Percentiles rank a stretch among this genome's conserved stretches.
Conservation (phyloP, 345 rosid genomes). For the Brassica juncea region DNA sequence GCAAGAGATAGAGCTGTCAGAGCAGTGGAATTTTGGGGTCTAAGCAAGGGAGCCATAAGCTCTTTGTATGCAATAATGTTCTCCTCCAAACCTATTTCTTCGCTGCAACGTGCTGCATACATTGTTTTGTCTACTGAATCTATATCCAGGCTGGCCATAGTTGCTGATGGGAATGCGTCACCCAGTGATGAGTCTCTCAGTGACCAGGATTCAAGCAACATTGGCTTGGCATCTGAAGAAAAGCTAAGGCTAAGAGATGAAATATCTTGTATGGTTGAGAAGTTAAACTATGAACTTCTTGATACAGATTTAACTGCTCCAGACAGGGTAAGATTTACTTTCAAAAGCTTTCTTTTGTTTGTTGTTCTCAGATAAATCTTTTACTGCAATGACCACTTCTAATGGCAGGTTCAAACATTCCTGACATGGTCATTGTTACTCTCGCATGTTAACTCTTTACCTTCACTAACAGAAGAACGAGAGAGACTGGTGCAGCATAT, state of each 20-base stretch:
- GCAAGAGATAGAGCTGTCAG: constrained; percentile 81
- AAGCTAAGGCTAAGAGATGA: constrained; percentile 64
- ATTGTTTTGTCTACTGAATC: constrained; percentile 78
- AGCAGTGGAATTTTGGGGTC: constrained; percentile 89
- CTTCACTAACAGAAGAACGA: constrained; percentile 62
- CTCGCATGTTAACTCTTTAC: constrained; percentile 70
- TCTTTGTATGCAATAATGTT: constrained; percentile 81
- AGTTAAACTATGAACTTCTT: constrained; percentile 64
- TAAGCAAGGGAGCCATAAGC: constrained; percentile 74
- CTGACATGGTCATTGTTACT: constrained; percentile 88
- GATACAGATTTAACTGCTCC: constrained; percentile 68
- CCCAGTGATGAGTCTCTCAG: constrained; percentile 42
- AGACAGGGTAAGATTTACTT: constrained; percentile 62
- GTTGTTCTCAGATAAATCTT: neutral
- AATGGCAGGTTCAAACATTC: constrained; percentile 70
- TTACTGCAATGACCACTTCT: constrained; percentile 22
- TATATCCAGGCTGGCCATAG: constrained; percentile 63
- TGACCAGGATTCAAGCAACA: constrained; percentile 46
- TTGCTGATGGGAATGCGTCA: constrained; percentile 51
- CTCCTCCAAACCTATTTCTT: constrained; percentile 65
- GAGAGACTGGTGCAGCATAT: constrained; percentile 80
- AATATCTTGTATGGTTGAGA: constrained; percentile 68
- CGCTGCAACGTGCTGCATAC: constrained; percentile 83
- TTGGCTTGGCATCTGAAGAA: constrained; percentile 51
- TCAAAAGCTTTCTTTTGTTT: constrained; percentile 14